A percentile compares a stretch with the other conserved stretches of the same genome.
Evolutionary conservation across 148 eudicot genomes (phyloP).

Genomic region (Amaranthus palmeri): DNA sequence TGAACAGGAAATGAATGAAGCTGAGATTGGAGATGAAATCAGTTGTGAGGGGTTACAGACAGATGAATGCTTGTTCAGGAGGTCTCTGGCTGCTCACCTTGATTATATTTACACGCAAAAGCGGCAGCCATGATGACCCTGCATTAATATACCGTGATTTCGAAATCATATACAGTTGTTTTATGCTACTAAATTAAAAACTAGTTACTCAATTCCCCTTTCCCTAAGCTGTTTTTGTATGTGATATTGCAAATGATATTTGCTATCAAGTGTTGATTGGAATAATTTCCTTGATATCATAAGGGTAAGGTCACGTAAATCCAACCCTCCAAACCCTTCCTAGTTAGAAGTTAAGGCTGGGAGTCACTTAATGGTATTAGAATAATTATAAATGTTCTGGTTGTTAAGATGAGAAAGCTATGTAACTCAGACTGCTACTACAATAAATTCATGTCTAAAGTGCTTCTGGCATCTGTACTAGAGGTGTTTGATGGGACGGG

Average conservation of each 20-base stretch:
- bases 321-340: neutral
- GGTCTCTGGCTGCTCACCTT: slow-evolving; percentile 25
- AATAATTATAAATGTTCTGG: neutral
- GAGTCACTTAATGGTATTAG: neutral
- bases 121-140: slow-evolving; percentile 6
- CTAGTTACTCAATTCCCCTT: neutral
- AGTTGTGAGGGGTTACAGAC: slow-evolving; percentile 12
- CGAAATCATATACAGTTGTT: neutral
- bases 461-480: neutral
- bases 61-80: slow-evolving; percentile 25
- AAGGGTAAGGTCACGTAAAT: no score
- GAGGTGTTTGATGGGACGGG: neutral
- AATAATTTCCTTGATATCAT: no score
- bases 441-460: neutral
- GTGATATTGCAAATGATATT: neutral
- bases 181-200: neutral
- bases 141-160: neutral
- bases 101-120: slow-evolving; percentile 31
- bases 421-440: neutral
- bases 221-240: neutral
- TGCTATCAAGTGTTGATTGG: neutral
- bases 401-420: neutral
- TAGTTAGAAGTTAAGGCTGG: neutral
- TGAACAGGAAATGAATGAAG: neutral
- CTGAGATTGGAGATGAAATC: slow-evolving; percentile 7